These are phyloP conservation scores for Nicotiana paniculata DNA, from an alignment of 257 asterid species.

Conservation along the genomic window DNA sequence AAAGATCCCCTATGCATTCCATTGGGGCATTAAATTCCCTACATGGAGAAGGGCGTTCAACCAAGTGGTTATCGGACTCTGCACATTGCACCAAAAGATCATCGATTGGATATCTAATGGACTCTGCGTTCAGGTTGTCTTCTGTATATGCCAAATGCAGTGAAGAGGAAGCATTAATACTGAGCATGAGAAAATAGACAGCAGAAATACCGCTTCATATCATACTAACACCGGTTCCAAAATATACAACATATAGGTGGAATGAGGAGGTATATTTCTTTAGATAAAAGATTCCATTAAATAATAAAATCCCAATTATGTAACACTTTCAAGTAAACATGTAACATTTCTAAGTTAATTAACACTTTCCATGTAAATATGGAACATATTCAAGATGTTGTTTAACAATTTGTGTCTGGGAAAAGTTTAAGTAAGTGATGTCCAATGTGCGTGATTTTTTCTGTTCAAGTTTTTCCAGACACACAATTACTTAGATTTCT, in stretches of 20 bases:
- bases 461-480: neutral
- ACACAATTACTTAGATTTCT: neutral
- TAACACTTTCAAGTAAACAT: neutral
- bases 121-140: conserved; percentile 35
- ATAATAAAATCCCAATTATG: neutral
- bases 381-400: neutral
- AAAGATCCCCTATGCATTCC: conserved; percentile 73
- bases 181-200: neutral
- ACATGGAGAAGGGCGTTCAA: conserved; percentile 58
- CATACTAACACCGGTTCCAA: neutral
- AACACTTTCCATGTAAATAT: neutral
- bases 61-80: conserved; percentile 53
- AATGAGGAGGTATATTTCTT: neutral
- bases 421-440: neutral
- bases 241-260: neutral
- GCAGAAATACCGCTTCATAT: neutral
- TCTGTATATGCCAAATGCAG: conserved; percentile 26
- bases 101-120: conserved; percentile 69
- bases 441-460: neutral
- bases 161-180: neutral
- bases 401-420: neutral
- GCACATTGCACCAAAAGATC: conserved; percentile 69
- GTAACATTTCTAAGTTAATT: neutral
- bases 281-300: neutral
- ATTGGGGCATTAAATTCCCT: conserved; percentile 65